These are phyloP conservation scores for Martensiomyces pterosporus DNA, from an alignment of 192 early-diverging fungal species.

Conservation along the genomic window DNA sequence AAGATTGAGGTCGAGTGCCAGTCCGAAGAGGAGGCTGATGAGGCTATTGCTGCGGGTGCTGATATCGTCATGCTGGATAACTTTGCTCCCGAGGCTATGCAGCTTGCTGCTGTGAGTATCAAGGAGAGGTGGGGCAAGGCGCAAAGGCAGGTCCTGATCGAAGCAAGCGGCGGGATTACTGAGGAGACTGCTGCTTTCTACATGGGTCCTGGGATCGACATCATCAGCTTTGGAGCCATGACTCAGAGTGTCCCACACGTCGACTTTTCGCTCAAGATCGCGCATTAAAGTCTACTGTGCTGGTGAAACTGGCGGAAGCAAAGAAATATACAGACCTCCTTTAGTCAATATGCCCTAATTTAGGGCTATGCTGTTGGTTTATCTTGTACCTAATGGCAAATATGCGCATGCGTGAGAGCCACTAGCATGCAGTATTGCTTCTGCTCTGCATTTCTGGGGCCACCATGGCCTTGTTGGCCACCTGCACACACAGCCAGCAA, in stretches of 20 bases:
- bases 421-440: too few relatives aligned
- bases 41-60: constrained; percentile 93
- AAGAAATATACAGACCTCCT: neutral
- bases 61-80: constrained; percentile 99
- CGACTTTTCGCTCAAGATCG: constrained; percentile 95
- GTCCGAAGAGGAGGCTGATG: constrained; percentile 86
- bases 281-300: constrained; percentile 5
- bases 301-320: neutral
- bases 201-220: constrained; percentile 82
- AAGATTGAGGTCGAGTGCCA: constrained; percentile 98
- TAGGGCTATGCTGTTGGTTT: neutral
- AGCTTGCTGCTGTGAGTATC: constrained; percentile 62
- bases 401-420: too few relatives aligned
- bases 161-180: constrained; percentile 95
- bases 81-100: constrained; percentile 69
- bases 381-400: too few relatives aligned
- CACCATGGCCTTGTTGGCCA: too few relatives aligned
- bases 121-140: constrained; percentile 66
- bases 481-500: too few relatives aligned
- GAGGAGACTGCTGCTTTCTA: constrained; percentile 75
- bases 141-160: constrained; percentile 68
- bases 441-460: too few relatives aligned
- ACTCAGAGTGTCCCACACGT: constrained; percentile 94
- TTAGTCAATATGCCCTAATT: neutral
- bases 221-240: constrained; percentile 88